A percentile compares a stretch with the other conserved stretches of the same genome.
Conservation (phyloP, 2,329 filamentous ascomycete species). For the Microdochium bolleyi region DNA sequence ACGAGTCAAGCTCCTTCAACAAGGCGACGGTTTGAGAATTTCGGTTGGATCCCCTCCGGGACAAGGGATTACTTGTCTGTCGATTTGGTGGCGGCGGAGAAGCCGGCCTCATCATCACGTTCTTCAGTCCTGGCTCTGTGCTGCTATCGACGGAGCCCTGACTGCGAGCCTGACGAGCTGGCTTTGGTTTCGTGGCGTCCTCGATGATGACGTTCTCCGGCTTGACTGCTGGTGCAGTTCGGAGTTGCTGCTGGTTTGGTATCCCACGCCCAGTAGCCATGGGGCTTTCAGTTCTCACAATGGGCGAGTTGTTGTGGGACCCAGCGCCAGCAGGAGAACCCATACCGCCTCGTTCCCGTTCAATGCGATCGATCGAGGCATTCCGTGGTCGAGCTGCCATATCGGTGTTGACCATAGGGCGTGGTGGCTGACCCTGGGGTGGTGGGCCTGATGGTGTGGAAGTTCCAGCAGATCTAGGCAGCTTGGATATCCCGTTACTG, state of each 20-base stretch:
- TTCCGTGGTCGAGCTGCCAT: conserved; percentile 36
- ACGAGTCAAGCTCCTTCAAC: conserved; percentile 77
- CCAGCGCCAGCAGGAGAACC: not conserved
- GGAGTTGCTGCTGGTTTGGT: conserved; percentile 42
- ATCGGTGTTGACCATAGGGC: conserved; percentile 33
- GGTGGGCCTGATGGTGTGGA: conserved; percentile 41
- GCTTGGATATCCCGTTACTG: conserved; percentile 26
- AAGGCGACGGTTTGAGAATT: conserved; percentile 65
- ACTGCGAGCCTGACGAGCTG: conserved; percentile 37
- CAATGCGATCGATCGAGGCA: conserved; percentile 38
- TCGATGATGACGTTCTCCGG: conserved; percentile 17
- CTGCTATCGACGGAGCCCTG: conserved; percentile 64
- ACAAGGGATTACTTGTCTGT: conserved; percentile 49
- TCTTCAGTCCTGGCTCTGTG: conserved; percentile 46
- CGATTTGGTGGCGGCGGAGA: conserved; percentile 53
- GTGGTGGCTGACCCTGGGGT: conserved; percentile 45
- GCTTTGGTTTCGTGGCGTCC: conserved; percentile 25
- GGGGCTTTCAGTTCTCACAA: conserved; percentile 38
- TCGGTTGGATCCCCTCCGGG: conserved; percentile 50
- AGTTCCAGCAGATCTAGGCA: conserved; percentile 27
- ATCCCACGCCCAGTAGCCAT: conserved; percentile 55
- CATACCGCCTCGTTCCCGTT: not conserved
- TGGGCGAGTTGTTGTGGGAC: conserved; percentile 30
- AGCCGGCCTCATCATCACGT: conserved; percentile 32
- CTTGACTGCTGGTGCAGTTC: conserved; percentile 28